phyloP scores from a whole-genome alignment of 2,329 filamentous ascomycete genomes.

The Trichoderma asperellum region DNA sequence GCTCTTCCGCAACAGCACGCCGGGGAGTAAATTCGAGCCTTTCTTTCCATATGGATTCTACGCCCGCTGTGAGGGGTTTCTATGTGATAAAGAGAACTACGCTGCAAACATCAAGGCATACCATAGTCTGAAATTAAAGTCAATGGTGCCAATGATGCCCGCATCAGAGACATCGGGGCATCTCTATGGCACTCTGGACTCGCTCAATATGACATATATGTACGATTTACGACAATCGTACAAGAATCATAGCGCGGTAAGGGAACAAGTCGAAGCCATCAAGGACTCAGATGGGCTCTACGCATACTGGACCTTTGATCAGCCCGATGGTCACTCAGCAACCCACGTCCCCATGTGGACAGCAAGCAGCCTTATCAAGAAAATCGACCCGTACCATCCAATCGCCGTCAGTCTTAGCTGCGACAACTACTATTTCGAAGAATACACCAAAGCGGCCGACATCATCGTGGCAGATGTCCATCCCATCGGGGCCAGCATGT shows the following conservation, averaged over 20 bases:
- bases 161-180: conserved; percentile 41
- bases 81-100: conserved; percentile 41
- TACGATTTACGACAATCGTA: conserved; percentile 52
- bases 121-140: conserved; percentile 47
- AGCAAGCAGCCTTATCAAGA: conserved; percentile 50
- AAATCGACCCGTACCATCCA: conserved; percentile 64
- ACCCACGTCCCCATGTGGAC: conserved; percentile 52
- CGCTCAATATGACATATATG: conserved; percentile 47
- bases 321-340: conserved; percentile 60
- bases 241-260: conserved; percentile 48
- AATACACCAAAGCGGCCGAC: conserved; percentile 59
- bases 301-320: conserved; percentile 52
- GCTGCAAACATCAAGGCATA: conserved; percentile 42
- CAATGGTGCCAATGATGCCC: conserved; percentile 49
- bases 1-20: conserved; percentile 44
- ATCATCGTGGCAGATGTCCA: conserved; percentile 65
- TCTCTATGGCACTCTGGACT: conserved; percentile 47
- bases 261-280: conserved; percentile 46
- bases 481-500: conserved; percentile 60
- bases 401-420: conserved; percentile 64
- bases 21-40: conserved; percentile 44
- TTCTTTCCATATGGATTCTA: conserved; percentile 53
- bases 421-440: conserved; percentile 61
- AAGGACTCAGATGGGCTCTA: conserved; percentile 47
- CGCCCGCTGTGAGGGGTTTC: conserved; percentile 49